Conservation (phyloP, 768 basidiomycete species). For the Tulasnella sp. region DNA sequence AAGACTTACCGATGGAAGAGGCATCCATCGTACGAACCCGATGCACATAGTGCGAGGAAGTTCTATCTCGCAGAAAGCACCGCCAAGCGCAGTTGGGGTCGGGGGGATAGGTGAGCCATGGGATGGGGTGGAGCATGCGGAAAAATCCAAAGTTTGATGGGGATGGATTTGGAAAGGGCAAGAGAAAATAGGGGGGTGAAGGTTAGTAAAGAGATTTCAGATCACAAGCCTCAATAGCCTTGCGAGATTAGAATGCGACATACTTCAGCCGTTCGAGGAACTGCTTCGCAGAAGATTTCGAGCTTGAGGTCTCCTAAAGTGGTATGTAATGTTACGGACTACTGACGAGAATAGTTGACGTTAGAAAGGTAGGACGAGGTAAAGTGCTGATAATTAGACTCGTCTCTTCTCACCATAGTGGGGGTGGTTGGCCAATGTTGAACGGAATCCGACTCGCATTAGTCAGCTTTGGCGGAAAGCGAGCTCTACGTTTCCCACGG, state of each 20-base stretch:
- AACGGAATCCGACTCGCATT: background rate
- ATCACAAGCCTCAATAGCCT: background rate
- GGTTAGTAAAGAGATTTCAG: background rate
- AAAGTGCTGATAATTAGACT: background rate
- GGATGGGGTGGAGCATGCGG: background rate
- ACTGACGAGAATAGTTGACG: background rate
- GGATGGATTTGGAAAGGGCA: background rate
- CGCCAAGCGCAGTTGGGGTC: background rate
- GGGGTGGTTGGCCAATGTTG: background rate
- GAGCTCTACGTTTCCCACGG: background rate
- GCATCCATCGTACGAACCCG: constrained; percentile 74
- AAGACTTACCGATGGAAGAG: constrained; percentile 58
- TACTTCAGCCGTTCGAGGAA: constrained; percentile 92
- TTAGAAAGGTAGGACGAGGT: background rate
- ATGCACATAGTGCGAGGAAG: constrained; percentile 89
- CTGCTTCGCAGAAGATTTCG: constrained; percentile 95
- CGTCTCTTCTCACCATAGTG: background rate
- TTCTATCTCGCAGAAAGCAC: constrained; percentile 48
- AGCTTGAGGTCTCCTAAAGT: constrained; percentile 96
- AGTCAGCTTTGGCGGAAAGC: background rate
- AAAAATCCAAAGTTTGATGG: background rate
- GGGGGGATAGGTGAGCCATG: too few relatives aligned
- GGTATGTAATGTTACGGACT: constrained; percentile 95
- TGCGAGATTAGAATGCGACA: constrained; percentile 14
- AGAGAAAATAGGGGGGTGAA: background rate